Evolutionary conservation across 768 basidiomycete genomes (phyloP).

Genomic region (Agaricus sinodeliciosus): DNA sequence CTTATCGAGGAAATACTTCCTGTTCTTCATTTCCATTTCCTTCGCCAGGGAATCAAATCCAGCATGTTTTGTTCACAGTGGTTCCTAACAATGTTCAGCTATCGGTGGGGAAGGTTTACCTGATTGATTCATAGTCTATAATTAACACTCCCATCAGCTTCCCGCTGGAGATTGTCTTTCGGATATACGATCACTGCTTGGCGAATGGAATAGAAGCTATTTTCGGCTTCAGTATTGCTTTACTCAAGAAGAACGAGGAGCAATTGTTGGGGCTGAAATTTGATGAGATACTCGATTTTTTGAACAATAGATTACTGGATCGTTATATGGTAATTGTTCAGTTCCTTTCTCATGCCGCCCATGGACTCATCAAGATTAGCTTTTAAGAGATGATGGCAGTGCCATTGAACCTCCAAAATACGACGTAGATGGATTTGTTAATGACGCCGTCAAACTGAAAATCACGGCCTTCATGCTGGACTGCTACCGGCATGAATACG

Average conservation of each 20-base stretch:
- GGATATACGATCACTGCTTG: conserved; percentile 94
- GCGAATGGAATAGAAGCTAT: conserved; percentile 97
- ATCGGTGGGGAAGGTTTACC: conserved; percentile 48
- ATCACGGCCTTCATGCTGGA: conserved; percentile 98
- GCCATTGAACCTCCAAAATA: conserved; percentile 35
- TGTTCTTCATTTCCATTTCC: conserved; percentile 87
- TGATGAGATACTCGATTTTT: conserved; percentile 80
- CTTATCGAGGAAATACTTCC: conserved; percentile 89
- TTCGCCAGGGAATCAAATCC: conserved; percentile 91
- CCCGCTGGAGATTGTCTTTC: conserved; percentile 88
- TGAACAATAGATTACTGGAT: conserved; percentile 81
- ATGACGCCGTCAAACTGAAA: conserved; percentile 75
- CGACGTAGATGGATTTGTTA: conserved; percentile 76
- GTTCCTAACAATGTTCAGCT: conserved; percentile 97
- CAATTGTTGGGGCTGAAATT: conserved; percentile 76
- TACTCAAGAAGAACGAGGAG: conserved; percentile 87
- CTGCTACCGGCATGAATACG: conserved; percentile 81
- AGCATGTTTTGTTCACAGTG: conserved; percentile 99
- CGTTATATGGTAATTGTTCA: conserved; percentile 51
- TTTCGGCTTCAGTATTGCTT: conserved; percentile 86
- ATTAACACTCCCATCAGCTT: conserved; percentile 47
- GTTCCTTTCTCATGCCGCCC: neutral
- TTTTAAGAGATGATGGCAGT: conserved; percentile 19
- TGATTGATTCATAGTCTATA: neutral
- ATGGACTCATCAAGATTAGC: conserved; percentile 16